Evolutionary conservation across 1,284 basidiomycete species (phyloP), one percentile per base, ranked within the genome.

Genomic region (Peniophora sp.): DNA sequence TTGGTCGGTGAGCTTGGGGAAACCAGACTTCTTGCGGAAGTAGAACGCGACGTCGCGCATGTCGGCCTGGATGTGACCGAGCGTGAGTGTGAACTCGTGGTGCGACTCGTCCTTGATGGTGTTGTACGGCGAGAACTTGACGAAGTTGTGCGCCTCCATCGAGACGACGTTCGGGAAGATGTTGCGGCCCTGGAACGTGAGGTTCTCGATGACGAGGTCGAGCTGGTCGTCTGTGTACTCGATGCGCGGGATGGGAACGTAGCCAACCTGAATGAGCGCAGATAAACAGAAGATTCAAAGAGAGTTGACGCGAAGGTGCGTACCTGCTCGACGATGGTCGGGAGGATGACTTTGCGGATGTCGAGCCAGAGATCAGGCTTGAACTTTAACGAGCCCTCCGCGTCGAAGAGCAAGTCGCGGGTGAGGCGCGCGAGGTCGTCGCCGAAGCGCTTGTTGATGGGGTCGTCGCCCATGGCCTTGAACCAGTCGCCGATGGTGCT

Each of bases 11-110:
- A 97, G 69, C 74, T 87, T 90, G 10, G 86, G 82, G 60, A 91
- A 78, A 3, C 89, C 89, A 0, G 71, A 74, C 74, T 90, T 90
- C 72, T 80, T 87, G 56, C 72, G 75, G 67, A 90, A 91, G 64
- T 87, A 92, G 66, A 97, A 96, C 12, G 87, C 84, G 18, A 97
- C 89, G 60, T 97, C 93, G 37, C 88, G 80, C 76, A 97, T 86
- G 62, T 96, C 93, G n/a, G 88, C 86, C 67, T 98, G 95, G 62
- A 97, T 90, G 68, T 98, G 94, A 24, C 74, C 73, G 36, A 94
- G 72, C 5, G 78, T 81, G 51, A 95, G 63, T 15, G 75, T 81
- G 60, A 94, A 79, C 57, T 82, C 78, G 64, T 92, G 88, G 55
- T 76, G 75, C 48, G 74, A 68, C 53, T 79, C 72, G 60, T 91